Evolutionary conservation across 352 stramenopile genomes (phyloP), one percentile per base, ranked within the genome.

Genomic region (Pythium chondricola): DNA sequence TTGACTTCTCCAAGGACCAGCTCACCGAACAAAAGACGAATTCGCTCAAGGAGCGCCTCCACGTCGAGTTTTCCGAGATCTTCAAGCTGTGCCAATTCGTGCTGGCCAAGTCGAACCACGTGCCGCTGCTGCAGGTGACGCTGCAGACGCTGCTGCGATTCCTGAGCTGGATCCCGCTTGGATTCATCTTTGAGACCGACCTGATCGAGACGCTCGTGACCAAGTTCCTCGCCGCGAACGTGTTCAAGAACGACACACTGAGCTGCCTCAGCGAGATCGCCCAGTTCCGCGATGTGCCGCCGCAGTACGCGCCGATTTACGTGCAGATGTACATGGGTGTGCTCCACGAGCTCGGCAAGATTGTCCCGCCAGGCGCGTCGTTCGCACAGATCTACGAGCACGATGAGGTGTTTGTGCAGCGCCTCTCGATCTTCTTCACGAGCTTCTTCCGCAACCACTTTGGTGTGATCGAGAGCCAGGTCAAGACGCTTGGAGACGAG

Each of bases 31-130:
- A 98, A 63, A 98, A 98, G 66, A 97, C 97, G 16, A 98, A 98
- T 65, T 87, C 79, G 32, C 88, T 99, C 61, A 99, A 99, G 70
- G 89, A 98, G 63, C 96, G 79, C 43, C 71, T 99, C 13, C 98
- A 99, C 66, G 83, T 96, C 46, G 94, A 99, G 68, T 99, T 99
- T 62, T 87, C 89, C 14, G 85, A 97, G 57, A 98, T 99, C 47
- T 99, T 98, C 71, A 80, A 95, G 70, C 82, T 99, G 4, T 98
- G 95, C 67, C 85, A 98, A 70, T 98, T 99, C 56, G 95, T 99
- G 37, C 65, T 99, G 13, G 88, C 95, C 63, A 94, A 97, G 55
- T 97, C 84, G 59, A 90, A 90, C 45, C 79, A 95, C 53, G 80
- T 94, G 8, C 86, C 80, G 35, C 67, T 99, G 8, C 71, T 99